Percentiles rank a stretch among this genome's conserved stretches.
Evolutionary conservation across 75 land plant species (phyloP).

Genomic region (Gnetum montanum): DNA sequence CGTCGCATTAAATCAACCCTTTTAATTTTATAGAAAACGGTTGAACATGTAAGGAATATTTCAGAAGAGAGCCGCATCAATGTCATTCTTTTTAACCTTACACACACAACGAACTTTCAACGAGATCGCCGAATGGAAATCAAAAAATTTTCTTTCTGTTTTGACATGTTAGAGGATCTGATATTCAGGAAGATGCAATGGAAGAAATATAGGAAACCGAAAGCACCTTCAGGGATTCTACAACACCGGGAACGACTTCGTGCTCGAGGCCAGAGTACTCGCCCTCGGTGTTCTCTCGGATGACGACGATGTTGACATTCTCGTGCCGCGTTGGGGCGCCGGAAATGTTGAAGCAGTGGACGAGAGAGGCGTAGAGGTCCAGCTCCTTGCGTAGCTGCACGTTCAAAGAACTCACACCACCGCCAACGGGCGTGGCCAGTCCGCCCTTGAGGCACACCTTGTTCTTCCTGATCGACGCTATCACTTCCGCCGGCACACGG

Average conservation of each 20-base stretch:
- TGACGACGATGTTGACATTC: constrained; percentile 13
- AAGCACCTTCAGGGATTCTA: constrained; percentile 13
- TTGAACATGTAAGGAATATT: too few relatives aligned
- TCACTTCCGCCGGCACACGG: constrained; percentile 23
- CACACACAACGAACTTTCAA: too few relatives aligned
- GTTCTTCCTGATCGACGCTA: constrained; percentile 31
- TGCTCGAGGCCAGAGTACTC: constrained; percentile 22
- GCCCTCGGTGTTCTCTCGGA: constrained; percentile 19
- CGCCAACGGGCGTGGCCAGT: constrained; percentile 39
- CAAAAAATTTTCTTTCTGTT: too few relatives aligned
- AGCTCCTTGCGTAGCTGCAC: constrained; percentile 34
- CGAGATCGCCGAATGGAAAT: too few relatives aligned
- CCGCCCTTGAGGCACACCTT: constrained; percentile 42
- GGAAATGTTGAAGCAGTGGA: constrained; percentile 16
- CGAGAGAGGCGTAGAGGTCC: constrained; percentile 23
- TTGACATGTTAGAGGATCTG: too few relatives aligned
- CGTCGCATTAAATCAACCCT: too few relatives aligned
- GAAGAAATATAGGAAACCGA: too few relatives aligned
- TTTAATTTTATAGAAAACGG: too few relatives aligned
- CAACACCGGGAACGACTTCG: constrained; percentile 23
- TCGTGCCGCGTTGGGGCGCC: constrained; percentile 10
- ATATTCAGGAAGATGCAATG: too few relatives aligned
- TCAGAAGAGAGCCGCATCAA: too few relatives aligned
- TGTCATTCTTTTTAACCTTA: too few relatives aligned
- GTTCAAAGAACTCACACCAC: constrained; percentile 40